Base-by-base conservation (phyloP, 805 yeast genomes). In the Ogataea chonburiensis region DNA sequence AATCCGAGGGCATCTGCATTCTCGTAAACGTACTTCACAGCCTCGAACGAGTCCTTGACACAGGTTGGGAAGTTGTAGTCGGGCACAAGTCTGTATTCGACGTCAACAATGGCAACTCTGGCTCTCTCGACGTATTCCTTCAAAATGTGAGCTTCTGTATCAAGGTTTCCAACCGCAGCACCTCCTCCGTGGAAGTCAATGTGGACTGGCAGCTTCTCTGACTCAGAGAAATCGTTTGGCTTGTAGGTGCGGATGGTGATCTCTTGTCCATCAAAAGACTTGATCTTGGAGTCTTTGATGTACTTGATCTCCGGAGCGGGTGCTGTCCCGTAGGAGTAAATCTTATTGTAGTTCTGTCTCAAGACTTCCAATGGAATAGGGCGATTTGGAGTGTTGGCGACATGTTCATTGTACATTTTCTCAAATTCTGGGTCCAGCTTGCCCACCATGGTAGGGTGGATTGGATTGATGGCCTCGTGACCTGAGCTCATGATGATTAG, bases 141-240 rank as follows among this genome's bases (percentile, higher is more conserved):
- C 29, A 57, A 34, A 7, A 56, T 40, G 24, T 57, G 61, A 9
- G 51, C 39, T 25, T 59, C 64, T 1, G 62, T 55, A 19, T 56
- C 56, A 17, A 58, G 43, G 29, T 53, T 61, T 10, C 64, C 64
- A 20, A 58, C 42, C 9, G 56, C 63, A 35, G 59, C 56, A 11
- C 63, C 64, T 14, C 64, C 64, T 15, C 64, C 63, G 30, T 59
- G 64, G 46, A 50, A 58, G 34, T 57, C 57, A n/a, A 58, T 40
- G 34, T 58, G 61, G 11, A 55, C 61, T 4, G 63, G 64, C 13
- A 56, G 34, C 8, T 37, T 33, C 5, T 45, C 55, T 15, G 40
- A 40, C n/a, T 31, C 43, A 7, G 31, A 37, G n/a, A 35, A 27
- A 17, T 36, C 53, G 33, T 49, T 39, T 9, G 62, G 62, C 27